These are phyloP conservation scores for Cucurbita ficifolia DNA, from an alignment of 306 rosid genomes.

Conservation along the genomic window DNA sequence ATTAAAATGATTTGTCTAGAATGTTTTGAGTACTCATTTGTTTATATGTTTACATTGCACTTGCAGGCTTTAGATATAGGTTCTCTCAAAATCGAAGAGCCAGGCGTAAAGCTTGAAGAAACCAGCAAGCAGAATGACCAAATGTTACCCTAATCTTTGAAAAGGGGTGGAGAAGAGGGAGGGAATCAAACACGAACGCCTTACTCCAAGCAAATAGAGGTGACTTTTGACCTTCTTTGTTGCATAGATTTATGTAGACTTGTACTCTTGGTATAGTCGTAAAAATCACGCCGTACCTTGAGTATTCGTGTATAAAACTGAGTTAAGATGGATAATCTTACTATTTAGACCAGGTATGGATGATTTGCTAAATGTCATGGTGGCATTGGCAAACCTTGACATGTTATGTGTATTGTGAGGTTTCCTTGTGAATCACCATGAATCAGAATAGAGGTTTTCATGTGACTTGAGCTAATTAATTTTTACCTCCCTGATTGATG, in stretches of 20 bases:
- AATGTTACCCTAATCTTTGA: slow-evolving; percentile 15
- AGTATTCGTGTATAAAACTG: neutral
- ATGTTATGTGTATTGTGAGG: neutral
- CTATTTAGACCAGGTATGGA: neutral
- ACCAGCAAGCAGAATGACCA: slow-evolving; percentile 38
- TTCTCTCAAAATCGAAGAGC: slow-evolving; percentile 35
- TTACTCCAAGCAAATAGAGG: slow-evolving; percentile 5
- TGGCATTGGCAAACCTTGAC: neutral
- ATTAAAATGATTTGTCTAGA: neutral
- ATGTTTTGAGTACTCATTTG: neutral
- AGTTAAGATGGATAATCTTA: neutral
- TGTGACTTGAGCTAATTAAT: neutral
- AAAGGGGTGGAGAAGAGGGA: neutral
- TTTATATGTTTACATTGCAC: slow-evolving; percentile 4
- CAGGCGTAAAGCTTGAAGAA: slow-evolving; percentile 43
- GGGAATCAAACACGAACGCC: neutral
- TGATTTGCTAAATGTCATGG: neutral
- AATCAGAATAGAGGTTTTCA: neutral
- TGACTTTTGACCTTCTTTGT: slow-evolving; percentile 6
- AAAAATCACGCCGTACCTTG: neutral
- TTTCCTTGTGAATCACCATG: neutral
- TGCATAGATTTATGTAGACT: neutral
- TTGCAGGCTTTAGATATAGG: slow-evolving; percentile 52
- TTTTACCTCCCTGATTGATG: neutral
- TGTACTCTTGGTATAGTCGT: neutral